These are phyloP conservation scores for Capronia coronata DNA, from an alignment of 2,329 filamentous ascomycete genomes.

Conservation along the genomic window DNA sequence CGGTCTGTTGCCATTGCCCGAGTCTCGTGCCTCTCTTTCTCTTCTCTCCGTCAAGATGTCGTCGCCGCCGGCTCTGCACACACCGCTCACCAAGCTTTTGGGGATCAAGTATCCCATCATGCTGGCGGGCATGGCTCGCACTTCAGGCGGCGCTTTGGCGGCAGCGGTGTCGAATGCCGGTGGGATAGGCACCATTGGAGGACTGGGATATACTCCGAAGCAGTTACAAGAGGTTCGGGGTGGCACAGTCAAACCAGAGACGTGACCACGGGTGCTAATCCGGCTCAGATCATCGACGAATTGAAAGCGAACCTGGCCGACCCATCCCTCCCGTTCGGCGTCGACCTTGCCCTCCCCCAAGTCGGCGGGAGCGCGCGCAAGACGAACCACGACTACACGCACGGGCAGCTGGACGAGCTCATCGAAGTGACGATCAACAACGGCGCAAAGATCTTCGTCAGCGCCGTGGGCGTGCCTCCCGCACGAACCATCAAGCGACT, in stretches of 20 bases:
- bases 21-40: no score
- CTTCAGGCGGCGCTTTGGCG: slow-evolving; percentile 69
- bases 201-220: slow-evolving; percentile 64
- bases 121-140: slow-evolving; percentile 88
- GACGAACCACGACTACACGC: slow-evolving; percentile 94
- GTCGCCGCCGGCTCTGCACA: slow-evolving; percentile 53
- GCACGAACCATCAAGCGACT: slow-evolving; percentile 64
- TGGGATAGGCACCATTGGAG: slow-evolving; percentile 61
- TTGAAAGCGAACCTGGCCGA: slow-evolving; percentile 67
- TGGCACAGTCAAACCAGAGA: no score
- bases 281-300: slow-evolving; percentile 71
- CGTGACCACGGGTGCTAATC: no score
- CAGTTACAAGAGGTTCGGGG: slow-evolving; percentile 61
- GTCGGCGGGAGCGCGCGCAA: slow-evolving; percentile 75
- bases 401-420: slow-evolving; percentile 78
- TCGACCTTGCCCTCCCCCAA: slow-evolving; percentile 87
- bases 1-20: background rate
- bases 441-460: slow-evolving; percentile 79
- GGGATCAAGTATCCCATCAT: slow-evolving; percentile 82
- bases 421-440: slow-evolving; percentile 80
- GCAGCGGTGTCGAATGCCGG: slow-evolving; percentile 85
- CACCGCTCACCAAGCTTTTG: slow-evolving; percentile 70
- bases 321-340: slow-evolving; percentile 72
- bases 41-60: slow-evolving; percentile 29
- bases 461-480: slow-evolving; percentile 81